A percentile compares a stretch with the other conserved stretches of the same genome.
Conservation (phyloP, 2,329 filamentous ascomycete species). For the Shiraia sp. region DNA sequence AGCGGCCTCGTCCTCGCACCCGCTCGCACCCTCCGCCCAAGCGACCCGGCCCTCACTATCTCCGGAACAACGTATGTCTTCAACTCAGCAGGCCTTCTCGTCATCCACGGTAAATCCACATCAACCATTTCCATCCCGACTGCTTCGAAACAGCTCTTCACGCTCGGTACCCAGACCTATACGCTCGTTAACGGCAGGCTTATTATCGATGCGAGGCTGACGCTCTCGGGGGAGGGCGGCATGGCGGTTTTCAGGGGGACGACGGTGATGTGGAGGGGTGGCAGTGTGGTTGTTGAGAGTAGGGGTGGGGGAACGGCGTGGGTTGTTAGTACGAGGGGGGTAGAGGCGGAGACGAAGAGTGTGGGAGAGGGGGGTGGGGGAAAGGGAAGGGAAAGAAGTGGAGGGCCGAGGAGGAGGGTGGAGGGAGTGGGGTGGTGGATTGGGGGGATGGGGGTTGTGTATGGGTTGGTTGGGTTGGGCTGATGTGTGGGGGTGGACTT, state of each 20-base stretch:
- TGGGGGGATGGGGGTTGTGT: no score
- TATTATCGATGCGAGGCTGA: conserved; percentile 2
- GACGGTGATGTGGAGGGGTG: conserved; percentile 1
- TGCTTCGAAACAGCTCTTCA: conserved; percentile 4
- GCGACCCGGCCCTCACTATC: conserved; percentile 13
- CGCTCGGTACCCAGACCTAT: conserved; percentile 5
- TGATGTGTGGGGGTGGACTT: no score
- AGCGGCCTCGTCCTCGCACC: no score
- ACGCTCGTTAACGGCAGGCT: conserved; percentile 5
- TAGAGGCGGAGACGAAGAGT: no score
- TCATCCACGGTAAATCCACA: conserved; percentile 2
- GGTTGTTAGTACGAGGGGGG: no score
- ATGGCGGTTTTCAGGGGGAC: conserved; percentile 1
- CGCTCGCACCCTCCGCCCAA: conserved; percentile 8
- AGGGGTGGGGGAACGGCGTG: no score
- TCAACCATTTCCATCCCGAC: conserved; percentile 7
- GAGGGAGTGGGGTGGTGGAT: no score
- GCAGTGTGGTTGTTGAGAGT: background rate
- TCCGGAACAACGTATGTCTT: conserved; percentile 12
- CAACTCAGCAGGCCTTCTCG: conserved; percentile 6
- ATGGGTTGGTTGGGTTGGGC: no score
- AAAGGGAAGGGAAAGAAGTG: no score
- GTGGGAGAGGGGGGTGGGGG: no score
- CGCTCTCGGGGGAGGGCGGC: conserved; percentile 2
- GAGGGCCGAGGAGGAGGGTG: no score